These are phyloP conservation scores for Drosera capensis DNA, from an alignment of 148 eudicot genomes.

Conservation along the genomic window DNA sequence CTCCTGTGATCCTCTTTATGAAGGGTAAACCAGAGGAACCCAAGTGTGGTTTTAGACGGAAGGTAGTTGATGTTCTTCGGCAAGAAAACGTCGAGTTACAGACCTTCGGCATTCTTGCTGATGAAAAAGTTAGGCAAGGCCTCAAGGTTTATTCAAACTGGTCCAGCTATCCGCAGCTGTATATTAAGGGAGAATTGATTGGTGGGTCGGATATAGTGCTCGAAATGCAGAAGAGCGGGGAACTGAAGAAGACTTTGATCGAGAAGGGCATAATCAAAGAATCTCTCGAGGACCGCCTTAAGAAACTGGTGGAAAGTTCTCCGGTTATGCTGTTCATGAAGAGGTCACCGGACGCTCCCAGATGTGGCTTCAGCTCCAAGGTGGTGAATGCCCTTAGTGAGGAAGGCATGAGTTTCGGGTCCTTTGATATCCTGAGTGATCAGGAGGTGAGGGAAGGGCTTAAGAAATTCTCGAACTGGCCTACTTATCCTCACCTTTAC, in stretches of 20 bases:
- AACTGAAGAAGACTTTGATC: slow-evolving; percentile 35
- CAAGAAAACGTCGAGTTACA: slow-evolving; percentile 54
- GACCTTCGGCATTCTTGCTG: slow-evolving; percentile 64
- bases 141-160: slow-evolving; percentile 87
- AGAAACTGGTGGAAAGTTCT: slow-evolving; percentile 37
- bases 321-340: slow-evolving; percentile 84
- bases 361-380: slow-evolving; percentile 87
- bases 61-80: slow-evolving; percentile 73
- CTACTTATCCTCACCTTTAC: slow-evolving; percentile 88
- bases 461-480: slow-evolving; percentile 89
- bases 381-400: slow-evolving; percentile 69
- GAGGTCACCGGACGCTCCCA: slow-evolving; percentile 75
- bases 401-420: slow-evolving; percentile 63
- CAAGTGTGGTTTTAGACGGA: slow-evolving; percentile 82
- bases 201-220: slow-evolving; percentile 89
- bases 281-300: slow-evolving; percentile 43
- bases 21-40: slow-evolving; percentile 88
- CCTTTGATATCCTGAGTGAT: slow-evolving; percentile 76
- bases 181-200: slow-evolving; percentile 74
- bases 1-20: slow-evolving; percentile 81
- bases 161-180: slow-evolving; percentile 95
- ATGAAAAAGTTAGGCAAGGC: slow-evolving; percentile 84
- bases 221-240: slow-evolving; percentile 99
- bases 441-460: slow-evolving; percentile 75
- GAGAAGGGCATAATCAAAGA: slow-evolving; percentile 43